Evolutionary conservation across 1,284 basidiomycete species (phyloP).

Genomic region (Termitomyces sp.): DNA sequence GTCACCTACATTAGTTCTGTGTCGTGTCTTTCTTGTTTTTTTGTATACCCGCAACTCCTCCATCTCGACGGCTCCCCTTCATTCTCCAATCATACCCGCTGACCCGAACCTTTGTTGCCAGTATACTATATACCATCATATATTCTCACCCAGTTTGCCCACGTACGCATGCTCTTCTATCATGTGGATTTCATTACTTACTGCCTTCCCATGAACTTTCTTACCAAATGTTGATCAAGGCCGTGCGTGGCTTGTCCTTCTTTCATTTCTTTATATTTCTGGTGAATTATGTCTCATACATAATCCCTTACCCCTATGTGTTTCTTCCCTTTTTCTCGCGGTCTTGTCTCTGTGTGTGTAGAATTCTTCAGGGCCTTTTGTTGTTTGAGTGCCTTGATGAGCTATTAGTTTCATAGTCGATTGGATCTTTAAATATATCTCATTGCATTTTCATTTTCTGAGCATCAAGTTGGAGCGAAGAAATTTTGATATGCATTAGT

Average conservation of each 20-base stretch:
- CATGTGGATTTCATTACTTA: neutral
- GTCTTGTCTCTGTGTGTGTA: neutral
- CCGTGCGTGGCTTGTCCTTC: slow-evolving; percentile 5
- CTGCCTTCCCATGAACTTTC: slow-evolving; percentile 6
- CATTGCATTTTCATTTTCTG: neutral
- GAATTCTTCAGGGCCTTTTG: neutral
- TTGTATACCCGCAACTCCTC: slow-evolving; percentile 9
- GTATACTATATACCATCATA: slow-evolving; percentile 14
- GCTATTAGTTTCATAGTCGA: neutral
- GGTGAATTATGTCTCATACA: neutral
- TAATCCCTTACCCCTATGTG: neutral
- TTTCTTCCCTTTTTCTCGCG: neutral
- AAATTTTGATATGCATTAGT: neutral
- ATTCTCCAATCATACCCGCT: neutral
- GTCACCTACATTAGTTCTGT: neutral
- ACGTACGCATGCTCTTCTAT: slow-evolving; percentile 7
- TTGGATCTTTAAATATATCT: neutral
- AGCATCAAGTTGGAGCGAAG: neutral
- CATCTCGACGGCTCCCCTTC: neutral
- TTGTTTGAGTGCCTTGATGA: neutral
- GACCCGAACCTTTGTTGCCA: slow-evolving; percentile 2
- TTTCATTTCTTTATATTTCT: neutral
- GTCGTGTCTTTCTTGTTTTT: neutral
- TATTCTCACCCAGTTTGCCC: slow-evolving; percentile 5
- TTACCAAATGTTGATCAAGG: slow-evolving; percentile 6